A percentile compares a stretch with the other conserved stretches of the same genome.
phyloP scores from a whole-genome alignment of 495 filamentous ascomycete species.

The Monascus purpureus region DNA sequence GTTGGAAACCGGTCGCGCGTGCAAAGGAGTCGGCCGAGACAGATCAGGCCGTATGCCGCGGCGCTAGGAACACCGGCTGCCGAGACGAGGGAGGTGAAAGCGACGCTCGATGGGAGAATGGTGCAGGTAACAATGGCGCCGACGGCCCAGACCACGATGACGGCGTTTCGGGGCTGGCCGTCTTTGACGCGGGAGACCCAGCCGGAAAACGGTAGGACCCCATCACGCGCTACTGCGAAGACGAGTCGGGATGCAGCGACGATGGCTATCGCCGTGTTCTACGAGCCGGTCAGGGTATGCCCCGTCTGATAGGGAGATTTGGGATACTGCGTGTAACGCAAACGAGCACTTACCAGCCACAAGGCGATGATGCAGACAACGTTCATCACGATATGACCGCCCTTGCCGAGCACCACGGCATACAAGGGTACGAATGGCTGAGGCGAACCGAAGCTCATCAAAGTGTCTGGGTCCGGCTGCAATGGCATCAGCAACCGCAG shows the following conservation, averaged over 20 bases:
- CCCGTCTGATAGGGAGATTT: background rate
- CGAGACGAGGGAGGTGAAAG: constrained; percentile 40
- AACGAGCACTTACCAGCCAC: constrained; percentile 33
- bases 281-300: background rate
- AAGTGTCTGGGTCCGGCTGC: constrained; percentile 22
- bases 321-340: background rate
- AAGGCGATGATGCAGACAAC: constrained; percentile 35
- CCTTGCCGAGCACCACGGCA: constrained; percentile 34
- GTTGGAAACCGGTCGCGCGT: constrained; percentile 33
- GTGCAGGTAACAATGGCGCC: constrained; percentile 37
- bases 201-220: constrained; percentile 39
- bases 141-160: constrained; percentile 39
- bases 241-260: constrained; percentile 41
- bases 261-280: constrained; percentile 42
- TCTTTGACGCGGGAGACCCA: constrained; percentile 38
- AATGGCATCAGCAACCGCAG: constrained; percentile 1
- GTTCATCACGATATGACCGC: constrained; percentile 43
- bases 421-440: constrained; percentile 42
- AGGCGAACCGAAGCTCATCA: constrained; percentile 32
- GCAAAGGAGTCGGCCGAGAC: constrained; percentile 33
- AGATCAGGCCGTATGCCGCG: constrained; percentile 40
- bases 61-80: constrained; percentile 37
- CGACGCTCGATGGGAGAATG: constrained; percentile 36
- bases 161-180: constrained; percentile 39
- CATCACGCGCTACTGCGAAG: constrained; percentile 42